Evolutionary conservation across 768 basidiomycete species (phyloP), one percentile per base, ranked within the genome.

Genomic region (Leccinum broughii): DNA sequence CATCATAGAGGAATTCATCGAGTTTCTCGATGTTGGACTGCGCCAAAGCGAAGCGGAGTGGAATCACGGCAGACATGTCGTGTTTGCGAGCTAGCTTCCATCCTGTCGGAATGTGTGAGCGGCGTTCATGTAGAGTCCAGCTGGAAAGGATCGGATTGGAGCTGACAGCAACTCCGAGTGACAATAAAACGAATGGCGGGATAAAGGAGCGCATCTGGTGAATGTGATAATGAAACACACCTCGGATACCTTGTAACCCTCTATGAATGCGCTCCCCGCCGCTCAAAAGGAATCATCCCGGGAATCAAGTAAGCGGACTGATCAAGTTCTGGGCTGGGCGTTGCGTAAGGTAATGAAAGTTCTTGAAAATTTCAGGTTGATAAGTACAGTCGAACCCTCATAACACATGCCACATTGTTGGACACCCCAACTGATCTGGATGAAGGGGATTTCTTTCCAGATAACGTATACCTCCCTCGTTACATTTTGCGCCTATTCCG

Each of bases 41-140:
- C 7, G 64, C 62, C 5, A 83, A 75, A 0, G 80, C 81, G 41
- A 82, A 76, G 51, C 80, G 79, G 37, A 83, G 68, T 8, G 81
- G 81, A 30, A 82, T 57, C 1, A 72, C 58, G 20, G 70, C 68
- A 46, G 72, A 59, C 10, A 75, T 20, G 37, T 75, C 64, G 20
- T 75, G 68, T 4, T 71, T 75, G 28, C 74, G 70, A 14, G 70
- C 55, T 4, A 64, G 57, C 1, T 41, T 44, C 81, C 77, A 82
- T 60, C 79, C 80, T 26, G 63, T 39, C 2, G 82, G 82, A 26
- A 72, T 62, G 34, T 67, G 55, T 10, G 74, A 67, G 17, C 82
- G 78, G 2, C 55, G 61, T 15, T 70, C 69, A 14, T 70, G 69
- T 1, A 58, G 14, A 8, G 39, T 30, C 46, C 34, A 60, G 6